Conservation (phyloP, 139 green algal genomes). For the Chlamydomonas applanata region DNA sequence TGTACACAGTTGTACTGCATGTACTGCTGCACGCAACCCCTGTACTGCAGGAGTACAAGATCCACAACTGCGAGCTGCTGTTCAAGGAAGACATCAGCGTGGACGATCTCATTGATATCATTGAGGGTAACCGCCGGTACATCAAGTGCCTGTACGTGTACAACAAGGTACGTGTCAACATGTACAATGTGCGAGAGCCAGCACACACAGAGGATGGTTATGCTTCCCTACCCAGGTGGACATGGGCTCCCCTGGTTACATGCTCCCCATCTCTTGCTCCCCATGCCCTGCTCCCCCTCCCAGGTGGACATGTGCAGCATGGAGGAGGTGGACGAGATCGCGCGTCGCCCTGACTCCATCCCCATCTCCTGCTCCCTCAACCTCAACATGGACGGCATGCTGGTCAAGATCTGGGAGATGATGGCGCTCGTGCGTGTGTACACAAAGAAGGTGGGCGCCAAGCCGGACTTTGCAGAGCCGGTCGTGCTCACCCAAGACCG, state of each 20-base stretch:
- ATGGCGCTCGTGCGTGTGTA: constrained; percentile 96
- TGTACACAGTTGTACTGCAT: no score
- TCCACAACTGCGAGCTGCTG: constrained; percentile 82
- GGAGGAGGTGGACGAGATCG: constrained; percentile 95
- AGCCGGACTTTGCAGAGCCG: constrained; percentile 87
- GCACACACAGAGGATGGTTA: not conserved
- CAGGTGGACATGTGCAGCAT: constrained; percentile 87
- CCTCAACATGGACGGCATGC: constrained; percentile 93
- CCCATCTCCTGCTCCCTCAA: constrained; percentile 81
- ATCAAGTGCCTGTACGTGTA: constrained; percentile 99
- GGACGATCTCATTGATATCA: constrained; percentile 97
- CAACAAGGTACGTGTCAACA: constrained; percentile 86
- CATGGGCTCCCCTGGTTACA: not conserved
- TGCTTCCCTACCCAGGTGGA: no score
- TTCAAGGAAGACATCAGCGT: constrained; percentile 88
- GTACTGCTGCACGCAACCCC: no score
- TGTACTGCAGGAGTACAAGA: constrained; percentile 77
- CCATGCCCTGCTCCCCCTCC: no score
- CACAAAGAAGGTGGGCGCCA: constrained; percentile 92
- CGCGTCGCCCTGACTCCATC: constrained; percentile 73
- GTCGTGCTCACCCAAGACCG: constrained; percentile 73
- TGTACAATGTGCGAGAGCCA: not conserved
- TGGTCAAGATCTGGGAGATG: constrained; percentile 93
- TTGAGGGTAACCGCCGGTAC: constrained; percentile 93
- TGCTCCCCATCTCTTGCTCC: no score